These are phyloP conservation scores for Leccinum solheimii DNA, from an alignment of 1,284 basidiomycete species.

Conservation along the genomic window DNA sequence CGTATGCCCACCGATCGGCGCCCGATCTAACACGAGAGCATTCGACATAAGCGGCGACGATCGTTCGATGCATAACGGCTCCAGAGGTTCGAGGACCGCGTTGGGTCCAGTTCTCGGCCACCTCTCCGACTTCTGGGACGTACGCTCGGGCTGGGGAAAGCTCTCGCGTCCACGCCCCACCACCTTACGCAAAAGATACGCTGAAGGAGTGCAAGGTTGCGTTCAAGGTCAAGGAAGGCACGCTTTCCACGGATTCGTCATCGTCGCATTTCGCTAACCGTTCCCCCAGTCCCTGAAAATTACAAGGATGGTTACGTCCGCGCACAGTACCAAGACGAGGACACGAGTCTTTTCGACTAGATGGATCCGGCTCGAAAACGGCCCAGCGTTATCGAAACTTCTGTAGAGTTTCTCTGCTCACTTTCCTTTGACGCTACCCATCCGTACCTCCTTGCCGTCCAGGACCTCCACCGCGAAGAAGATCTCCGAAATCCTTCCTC, in stretches of 20 bases:
- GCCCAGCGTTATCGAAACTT: too few relatives aligned
- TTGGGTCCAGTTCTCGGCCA: conserved; percentile 7
- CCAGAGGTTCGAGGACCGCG: conserved; percentile 21
- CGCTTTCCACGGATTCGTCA: conserved; percentile 13
- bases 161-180: conserved; percentile 19
- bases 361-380: too few relatives aligned
- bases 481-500: conserved; percentile 93
- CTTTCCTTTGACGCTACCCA: conserved; percentile 83
- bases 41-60: conserved; percentile 33
- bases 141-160: conserved; percentile 17
- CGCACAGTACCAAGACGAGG: too few relatives aligned
- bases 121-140: conserved; percentile 16
- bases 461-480: conserved; percentile 89
- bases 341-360: too few relatives aligned
- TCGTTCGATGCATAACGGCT: conserved; percentile 20
- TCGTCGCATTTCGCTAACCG: too few relatives aligned
- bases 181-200: conserved; percentile 46
- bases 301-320: too few relatives aligned
- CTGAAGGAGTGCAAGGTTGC: conserved; percentile 61
- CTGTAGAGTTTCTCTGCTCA: conserved; percentile 54
- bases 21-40: conserved; percentile 27
- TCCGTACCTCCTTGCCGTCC: conserved; percentile 67
- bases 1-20: conserved; percentile 25
- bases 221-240: conserved; percentile 77
- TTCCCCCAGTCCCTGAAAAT: too few relatives aligned